Percentiles rank a stretch among this genome's conserved stretches.
Evolutionary conservation across 2,329 filamentous ascomycete genomes (phyloP).

Genomic region (Paracoccidioides brasiliensis): DNA sequence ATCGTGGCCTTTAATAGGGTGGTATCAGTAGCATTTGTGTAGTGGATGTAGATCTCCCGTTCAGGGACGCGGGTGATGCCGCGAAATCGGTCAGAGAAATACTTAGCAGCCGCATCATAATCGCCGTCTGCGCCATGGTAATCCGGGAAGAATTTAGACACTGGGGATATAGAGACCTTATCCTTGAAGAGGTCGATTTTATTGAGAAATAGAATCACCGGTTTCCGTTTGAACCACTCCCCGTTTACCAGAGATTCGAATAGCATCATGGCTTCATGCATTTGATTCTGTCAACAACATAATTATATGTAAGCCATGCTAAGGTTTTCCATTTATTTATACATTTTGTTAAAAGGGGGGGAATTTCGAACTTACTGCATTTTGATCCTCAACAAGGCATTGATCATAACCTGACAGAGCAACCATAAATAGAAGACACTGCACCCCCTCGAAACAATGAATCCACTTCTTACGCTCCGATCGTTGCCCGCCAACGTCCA

Average conservation of each 20-base stretch:
- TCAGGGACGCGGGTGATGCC: slow-evolving; percentile 54
- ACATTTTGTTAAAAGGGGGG: background rate
- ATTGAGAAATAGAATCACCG: slow-evolving; percentile 74
- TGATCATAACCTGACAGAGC: slow-evolving; percentile 96
- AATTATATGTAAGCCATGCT: slow-evolving; percentile 8
- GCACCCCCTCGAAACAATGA: slow-evolving; percentile 89
- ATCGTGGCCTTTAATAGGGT: slow-evolving; percentile 77
- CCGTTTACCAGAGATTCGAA: slow-evolving; percentile 79
- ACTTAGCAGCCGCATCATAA: slow-evolving; percentile 62
- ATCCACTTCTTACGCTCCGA: slow-evolving; percentile 98
- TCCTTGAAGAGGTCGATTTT: slow-evolving; percentile 78
- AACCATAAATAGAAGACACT: slow-evolving; percentile 82
- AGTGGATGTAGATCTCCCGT: slow-evolving; percentile 46
- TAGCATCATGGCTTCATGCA: slow-evolving; percentile 78
- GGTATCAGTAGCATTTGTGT: slow-evolving; percentile 50
- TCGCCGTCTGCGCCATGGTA: slow-evolving; percentile 60
- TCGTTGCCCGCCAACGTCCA: slow-evolving; percentile 82
- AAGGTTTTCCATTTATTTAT: background rate
- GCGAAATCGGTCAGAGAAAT: slow-evolving; percentile 70
- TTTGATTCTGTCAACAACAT: slow-evolving; percentile 55
- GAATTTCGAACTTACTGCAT: slow-evolving; percentile 55
- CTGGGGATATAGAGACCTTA: slow-evolving; percentile 58
- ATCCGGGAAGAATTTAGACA: slow-evolving; percentile 64
- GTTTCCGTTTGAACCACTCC: slow-evolving; percentile 72
- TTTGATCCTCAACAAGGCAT: slow-evolving; percentile 89